phyloP scores from a whole-genome alignment of 768 basidiomycete species.

The Tricholoma matsutake region DNA sequence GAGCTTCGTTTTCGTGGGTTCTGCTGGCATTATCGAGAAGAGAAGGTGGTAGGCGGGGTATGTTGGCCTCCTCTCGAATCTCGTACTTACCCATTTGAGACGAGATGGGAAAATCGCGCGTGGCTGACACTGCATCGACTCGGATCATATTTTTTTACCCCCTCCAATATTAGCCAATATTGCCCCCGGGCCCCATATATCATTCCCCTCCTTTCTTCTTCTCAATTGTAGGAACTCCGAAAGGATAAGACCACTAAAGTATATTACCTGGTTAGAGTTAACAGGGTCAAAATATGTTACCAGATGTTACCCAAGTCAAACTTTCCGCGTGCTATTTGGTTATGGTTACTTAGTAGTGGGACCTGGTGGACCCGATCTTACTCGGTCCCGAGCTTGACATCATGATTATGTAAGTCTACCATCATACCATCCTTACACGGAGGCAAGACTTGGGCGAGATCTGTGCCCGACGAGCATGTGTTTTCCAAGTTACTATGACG shows the following conservation, averaged over 20 bases:
- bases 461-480: too few species aligned
- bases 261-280: too few species aligned
- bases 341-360: not conserved
- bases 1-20: slow-evolving; percentile 48
- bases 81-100: not conserved
- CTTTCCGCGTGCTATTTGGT: too few species aligned
- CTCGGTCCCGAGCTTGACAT: not conserved
- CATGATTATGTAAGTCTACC: not conserved
- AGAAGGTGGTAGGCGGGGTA: not conserved
- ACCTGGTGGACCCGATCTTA: not conserved
- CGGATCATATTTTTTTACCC: not conserved
- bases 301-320: too few species aligned
- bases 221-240: not conserved
- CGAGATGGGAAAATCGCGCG: not conserved
- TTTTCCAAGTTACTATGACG: too few species aligned
- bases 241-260: not conserved
- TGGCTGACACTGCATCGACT: not conserved
- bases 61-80: not conserved
- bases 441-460: too few species aligned
- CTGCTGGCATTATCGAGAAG: slow-evolving; percentile 47
- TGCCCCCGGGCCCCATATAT: not conserved
- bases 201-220: not conserved
- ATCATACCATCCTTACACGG: too few species aligned
- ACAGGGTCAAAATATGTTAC: too few species aligned
- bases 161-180: not conserved